These are phyloP conservation scores for Vanrija pseudolonga DNA, from an alignment of 1,284 basidiomycete genomes.

Conservation along the genomic window DNA sequence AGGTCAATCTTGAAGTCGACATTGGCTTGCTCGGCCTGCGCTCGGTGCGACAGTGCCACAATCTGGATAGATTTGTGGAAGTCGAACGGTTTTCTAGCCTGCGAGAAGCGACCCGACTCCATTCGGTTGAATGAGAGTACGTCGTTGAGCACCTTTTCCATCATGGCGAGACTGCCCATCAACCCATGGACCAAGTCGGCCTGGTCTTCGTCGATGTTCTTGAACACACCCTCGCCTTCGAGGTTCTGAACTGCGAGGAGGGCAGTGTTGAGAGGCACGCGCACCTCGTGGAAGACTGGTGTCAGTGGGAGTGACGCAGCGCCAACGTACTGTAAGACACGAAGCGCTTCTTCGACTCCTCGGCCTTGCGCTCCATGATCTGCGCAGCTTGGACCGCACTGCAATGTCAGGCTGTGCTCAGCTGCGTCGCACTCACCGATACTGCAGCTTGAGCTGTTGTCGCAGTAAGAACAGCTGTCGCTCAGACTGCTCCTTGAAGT, in stretches of 20 bases:
- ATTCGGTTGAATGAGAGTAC: slow-evolving; percentile 58
- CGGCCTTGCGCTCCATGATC: slow-evolving; percentile 72
- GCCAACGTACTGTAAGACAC: slow-evolving; percentile 67
- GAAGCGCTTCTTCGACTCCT: slow-evolving; percentile 71
- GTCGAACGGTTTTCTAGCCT: slow-evolving; percentile 61
- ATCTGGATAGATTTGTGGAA: slow-evolving; percentile 80
- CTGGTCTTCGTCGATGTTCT: slow-evolving; percentile 34
- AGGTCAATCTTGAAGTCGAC: slow-evolving; percentile 66
- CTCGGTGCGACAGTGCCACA: slow-evolving; percentile 68
- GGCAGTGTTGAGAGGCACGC: slow-evolving; percentile 88
- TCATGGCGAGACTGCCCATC: slow-evolving; percentile 78
- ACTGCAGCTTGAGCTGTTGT: slow-evolving; percentile 69
- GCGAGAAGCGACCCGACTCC: slow-evolving; percentile 47
- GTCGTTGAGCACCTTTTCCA: slow-evolving; percentile 69
- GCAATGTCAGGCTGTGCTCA: slow-evolving; percentile 38
- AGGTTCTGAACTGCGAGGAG: slow-evolving; percentile 84
- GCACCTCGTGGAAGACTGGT: slow-evolving; percentile 57
- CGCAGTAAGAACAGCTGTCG: slow-evolving; percentile 61
- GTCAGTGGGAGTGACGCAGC: slow-evolving; percentile 14
- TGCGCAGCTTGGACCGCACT: slow-evolving; percentile 78
- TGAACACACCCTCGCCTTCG: slow-evolving; percentile 58
- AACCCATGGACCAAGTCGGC: slow-evolving; percentile 52
- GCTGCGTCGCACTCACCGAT: slow-evolving; percentile 9
- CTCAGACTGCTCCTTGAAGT: slow-evolving; percentile 54
- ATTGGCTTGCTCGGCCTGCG: slow-evolving; percentile 68